Conservation (phyloP, 176 grass and related monocot species). For the Triticum dicoccoides region DNA sequence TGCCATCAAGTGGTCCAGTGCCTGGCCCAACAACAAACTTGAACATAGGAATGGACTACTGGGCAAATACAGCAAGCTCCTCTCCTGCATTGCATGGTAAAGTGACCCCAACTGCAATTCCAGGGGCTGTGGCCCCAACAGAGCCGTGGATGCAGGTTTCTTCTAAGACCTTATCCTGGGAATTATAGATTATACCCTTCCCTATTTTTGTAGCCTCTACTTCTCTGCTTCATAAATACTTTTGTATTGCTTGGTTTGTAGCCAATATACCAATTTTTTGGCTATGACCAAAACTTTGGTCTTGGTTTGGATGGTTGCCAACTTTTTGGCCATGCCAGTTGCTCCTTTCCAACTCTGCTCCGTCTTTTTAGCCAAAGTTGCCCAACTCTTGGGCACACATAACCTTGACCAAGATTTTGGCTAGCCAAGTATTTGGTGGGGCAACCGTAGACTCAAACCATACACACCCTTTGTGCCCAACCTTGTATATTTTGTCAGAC, state of each 20-base stretch:
- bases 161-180: constrained; percentile 11
- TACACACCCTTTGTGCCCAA: not conserved
- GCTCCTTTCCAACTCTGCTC: not conserved
- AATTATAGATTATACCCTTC: constrained; percentile 4
- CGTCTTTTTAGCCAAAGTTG: not conserved
- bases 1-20: constrained; percentile 56
- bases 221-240: not conserved
- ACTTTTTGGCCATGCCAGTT: not conserved
- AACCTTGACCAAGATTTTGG: not conserved
- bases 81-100: constrained; percentile 50
- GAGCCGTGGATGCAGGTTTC: constrained; percentile 87
- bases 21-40: constrained; percentile 70
- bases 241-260: not conserved
- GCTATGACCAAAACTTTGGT: not conserved
- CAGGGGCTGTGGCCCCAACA: constrained; percentile 46
- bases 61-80: constrained; percentile 52
- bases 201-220: constrained; percentile 5
- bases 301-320: not conserved
- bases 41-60: constrained; percentile 92
- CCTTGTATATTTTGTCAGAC: not conserved
- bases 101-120: constrained; percentile 38
- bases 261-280: not conserved
- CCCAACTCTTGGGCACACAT: not conserved
- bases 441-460: not conserved
- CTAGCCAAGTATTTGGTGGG: not conserved